Evolutionary conservation across 148 eudicot species (phyloP).

Genomic region (Pharnaceum exiguum): DNA sequence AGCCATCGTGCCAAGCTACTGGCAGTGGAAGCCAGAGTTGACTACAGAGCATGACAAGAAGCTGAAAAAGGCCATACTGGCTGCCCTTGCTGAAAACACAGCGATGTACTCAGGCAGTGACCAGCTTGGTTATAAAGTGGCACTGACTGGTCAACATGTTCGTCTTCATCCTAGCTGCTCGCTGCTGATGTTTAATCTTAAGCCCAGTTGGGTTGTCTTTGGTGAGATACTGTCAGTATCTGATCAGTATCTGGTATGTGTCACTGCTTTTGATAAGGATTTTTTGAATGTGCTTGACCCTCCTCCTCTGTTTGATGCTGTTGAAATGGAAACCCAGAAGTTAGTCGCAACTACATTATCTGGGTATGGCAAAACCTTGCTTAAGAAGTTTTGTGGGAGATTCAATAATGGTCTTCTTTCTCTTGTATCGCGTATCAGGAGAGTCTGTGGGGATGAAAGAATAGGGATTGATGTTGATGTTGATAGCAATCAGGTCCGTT

Average conservation of each 20-base stretch:
- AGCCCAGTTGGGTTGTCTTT: constrained; percentile 90
- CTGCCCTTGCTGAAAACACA: constrained; percentile 69
- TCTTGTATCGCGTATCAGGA: constrained; percentile 46
- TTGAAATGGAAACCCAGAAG: constrained; percentile 43
- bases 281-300: constrained; percentile 46
- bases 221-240: constrained; percentile 59
- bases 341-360: constrained; percentile 42
- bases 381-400: constrained; percentile 84
- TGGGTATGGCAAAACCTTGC: constrained; percentile 51
- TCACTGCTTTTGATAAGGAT: constrained; percentile 56
- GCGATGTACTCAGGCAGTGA: constrained; percentile 89
- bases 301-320: constrained; percentile 61
- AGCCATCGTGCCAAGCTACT: constrained; percentile 63
- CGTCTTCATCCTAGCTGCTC: constrained; percentile 89
- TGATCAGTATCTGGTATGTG: constrained; percentile 73
- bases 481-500: constrained; percentile 46
- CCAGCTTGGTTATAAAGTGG: constrained; percentile 84
- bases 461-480: constrained; percentile 61
- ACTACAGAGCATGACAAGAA: constrained; percentile 41
- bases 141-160: constrained; percentile 63
- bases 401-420: constrained; percentile 32
- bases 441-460: constrained; percentile 49
- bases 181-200: constrained; percentile 55
- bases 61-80: constrained; percentile 58
- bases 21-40: constrained; percentile 62